These are phyloP conservation scores for Pichia sp. DNA, from an alignment of 1,139 yeast genomes.

Conservation along the genomic window DNA sequence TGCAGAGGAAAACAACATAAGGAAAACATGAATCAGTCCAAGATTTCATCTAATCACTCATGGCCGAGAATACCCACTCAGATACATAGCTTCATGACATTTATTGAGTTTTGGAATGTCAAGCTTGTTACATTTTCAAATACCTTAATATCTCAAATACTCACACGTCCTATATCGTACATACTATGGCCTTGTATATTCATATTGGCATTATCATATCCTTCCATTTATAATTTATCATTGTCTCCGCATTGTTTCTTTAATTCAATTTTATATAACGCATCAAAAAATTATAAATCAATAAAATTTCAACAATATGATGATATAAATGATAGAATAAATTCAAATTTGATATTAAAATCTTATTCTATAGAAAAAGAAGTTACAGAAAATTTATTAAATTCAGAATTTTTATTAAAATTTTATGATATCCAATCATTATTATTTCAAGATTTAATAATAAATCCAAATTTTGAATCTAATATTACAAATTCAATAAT, in stretches of 20 bases:
- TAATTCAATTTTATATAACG: slow-evolving; percentile 9
- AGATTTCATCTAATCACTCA: too few species aligned
- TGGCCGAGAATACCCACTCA: too few species aligned
- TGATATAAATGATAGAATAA: neutral
- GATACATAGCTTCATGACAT: too few species aligned
- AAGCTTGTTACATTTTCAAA: neutral
- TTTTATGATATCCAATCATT: slow-evolving; percentile 29
- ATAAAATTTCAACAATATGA: neutral
- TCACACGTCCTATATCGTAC: slow-evolving; percentile 36
- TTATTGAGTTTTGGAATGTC: too few species aligned
- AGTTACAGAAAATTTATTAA: slow-evolving; percentile 24
- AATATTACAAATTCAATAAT: slow-evolving; percentile 14
- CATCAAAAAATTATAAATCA: slow-evolving; percentile 14
- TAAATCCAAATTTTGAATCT: neutral
- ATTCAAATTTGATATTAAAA: slow-evolving; percentile 22
- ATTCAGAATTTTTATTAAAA: slow-evolving; percentile 30
- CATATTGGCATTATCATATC: slow-evolving; percentile 47
- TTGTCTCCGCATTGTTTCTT: slow-evolving; percentile 18
- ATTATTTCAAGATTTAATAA: slow-evolving; percentile 22
- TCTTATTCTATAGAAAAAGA: slow-evolving; percentile 9
- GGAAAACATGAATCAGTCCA: too few species aligned
- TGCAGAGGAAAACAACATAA: too few species aligned
- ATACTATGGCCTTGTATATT: slow-evolving; percentile 48
- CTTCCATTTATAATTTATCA: slow-evolving; percentile 35
- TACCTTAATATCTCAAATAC: slow-evolving; percentile 25